Conservation (phyloP, 495 filamentous ascomycete genomes). For the Parachaetomium inaequale region DNA sequence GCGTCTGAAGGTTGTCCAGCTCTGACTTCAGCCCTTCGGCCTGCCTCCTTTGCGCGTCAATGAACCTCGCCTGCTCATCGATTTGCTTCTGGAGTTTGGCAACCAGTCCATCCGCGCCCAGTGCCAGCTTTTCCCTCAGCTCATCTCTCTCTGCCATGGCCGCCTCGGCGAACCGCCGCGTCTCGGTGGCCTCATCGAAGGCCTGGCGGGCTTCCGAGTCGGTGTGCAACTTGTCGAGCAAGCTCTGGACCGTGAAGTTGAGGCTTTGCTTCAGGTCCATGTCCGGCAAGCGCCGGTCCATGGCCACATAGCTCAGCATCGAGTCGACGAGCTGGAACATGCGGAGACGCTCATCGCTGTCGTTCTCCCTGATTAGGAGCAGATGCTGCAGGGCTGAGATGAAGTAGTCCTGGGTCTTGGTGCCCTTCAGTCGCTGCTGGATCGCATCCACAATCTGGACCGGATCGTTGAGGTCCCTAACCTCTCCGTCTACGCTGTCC, state of each 20-base stretch:
- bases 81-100: slow-evolving; percentile 89
- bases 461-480: slow-evolving; percentile 92
- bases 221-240: slow-evolving; percentile 92
- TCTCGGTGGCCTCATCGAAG: slow-evolving; percentile 83
- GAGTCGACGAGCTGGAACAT: slow-evolving; percentile 98
- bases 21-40: slow-evolving; percentile 85
- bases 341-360: slow-evolving; percentile 83
- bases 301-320: slow-evolving; percentile 98
- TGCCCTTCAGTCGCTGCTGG: slow-evolving; percentile 77
- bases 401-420: slow-evolving; percentile 89
- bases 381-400: slow-evolving; percentile 93
- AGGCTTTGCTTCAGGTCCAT: slow-evolving; percentile 96
- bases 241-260: slow-evolving; percentile 93
- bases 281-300: slow-evolving; percentile 93
- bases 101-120: slow-evolving; percentile 91
- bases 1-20: slow-evolving; percentile 76
- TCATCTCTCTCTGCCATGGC: slow-evolving; percentile 96
- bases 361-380: slow-evolving; percentile 87
- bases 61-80: slow-evolving; percentile 85
- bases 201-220: slow-evolving; percentile 91
- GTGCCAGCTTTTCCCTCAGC: slow-evolving; percentile 84
- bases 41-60: slow-evolving; percentile 82
- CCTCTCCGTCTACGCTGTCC: slow-evolving; percentile 84
- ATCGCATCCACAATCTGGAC: slow-evolving; percentile 92
- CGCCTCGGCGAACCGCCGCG: slow-evolving; percentile 87